These are phyloP conservation scores for Phytophthora citrophthora DNA, from an alignment of 352 stramenopile genomes.

Conservation along the genomic window DNA sequence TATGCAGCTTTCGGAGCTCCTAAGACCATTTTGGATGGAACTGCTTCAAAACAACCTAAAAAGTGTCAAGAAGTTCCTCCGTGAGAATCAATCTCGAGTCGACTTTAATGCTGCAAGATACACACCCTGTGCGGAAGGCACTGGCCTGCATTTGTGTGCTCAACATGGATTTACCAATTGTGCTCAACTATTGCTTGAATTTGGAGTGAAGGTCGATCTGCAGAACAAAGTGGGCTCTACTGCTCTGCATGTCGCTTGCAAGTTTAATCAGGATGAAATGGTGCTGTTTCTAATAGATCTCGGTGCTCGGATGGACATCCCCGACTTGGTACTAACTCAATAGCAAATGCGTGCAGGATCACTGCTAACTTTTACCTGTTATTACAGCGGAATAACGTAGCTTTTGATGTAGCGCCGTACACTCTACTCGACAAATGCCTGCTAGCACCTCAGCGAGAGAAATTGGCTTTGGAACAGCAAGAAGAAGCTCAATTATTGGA, in stretches of 20 bases:
- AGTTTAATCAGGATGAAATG: slow-evolving; percentile 46
- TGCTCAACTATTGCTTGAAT: slow-evolving; percentile 48
- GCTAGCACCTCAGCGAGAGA: slow-evolving; percentile 35
- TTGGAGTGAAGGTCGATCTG: slow-evolving; percentile 40
- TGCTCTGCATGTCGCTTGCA: slow-evolving; percentile 63
- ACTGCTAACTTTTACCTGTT: slow-evolving; percentile 4
- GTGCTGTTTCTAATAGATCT: slow-evolving; percentile 46
- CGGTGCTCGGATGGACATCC: slow-evolving; percentile 50
- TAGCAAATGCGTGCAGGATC: background rate
- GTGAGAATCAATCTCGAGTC: slow-evolving; percentile 40
- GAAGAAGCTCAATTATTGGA: slow-evolving; percentile 26
- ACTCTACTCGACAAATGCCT: slow-evolving; percentile 48
- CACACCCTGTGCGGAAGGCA: slow-evolving; percentile 47
- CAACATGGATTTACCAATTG: slow-evolving; percentile 53
- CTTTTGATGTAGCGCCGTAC: slow-evolving; percentile 62
- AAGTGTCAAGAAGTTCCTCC: slow-evolving; percentile 46
- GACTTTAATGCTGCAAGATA: slow-evolving; percentile 53
- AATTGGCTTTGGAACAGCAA: slow-evolving; percentile 19
- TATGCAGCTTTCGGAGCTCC: slow-evolving; percentile 45
- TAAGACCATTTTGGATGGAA: slow-evolving; percentile 63
- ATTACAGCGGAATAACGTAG: slow-evolving; percentile 42
- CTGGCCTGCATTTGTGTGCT: slow-evolving; percentile 58
- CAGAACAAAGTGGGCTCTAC: slow-evolving; percentile 69
- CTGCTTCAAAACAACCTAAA: slow-evolving; percentile 60
- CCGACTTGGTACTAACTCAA: slow-evolving; percentile 43